These are phyloP conservation scores for Peltaster fructicola DNA, from an alignment of 2,329 filamentous ascomycete genomes.

Conservation along the genomic window DNA sequence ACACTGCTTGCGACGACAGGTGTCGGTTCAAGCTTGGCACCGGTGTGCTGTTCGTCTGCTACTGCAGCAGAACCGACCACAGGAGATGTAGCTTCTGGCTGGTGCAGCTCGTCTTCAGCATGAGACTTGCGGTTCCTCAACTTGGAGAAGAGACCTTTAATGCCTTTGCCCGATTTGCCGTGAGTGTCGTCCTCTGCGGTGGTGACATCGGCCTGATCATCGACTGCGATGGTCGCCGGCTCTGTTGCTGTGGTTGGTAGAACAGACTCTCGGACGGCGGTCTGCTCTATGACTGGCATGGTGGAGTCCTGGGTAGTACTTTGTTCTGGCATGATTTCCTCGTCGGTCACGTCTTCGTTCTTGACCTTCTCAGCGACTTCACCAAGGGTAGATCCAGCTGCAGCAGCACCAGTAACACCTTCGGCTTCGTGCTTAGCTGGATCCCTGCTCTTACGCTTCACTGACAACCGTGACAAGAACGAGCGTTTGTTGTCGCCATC, in stretches of 20 bases:
- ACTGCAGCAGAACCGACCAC: too few relatives aligned
- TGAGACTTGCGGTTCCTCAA: constrained; percentile 7
- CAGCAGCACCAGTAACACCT: constrained; percentile 4
- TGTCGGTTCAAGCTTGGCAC: too few relatives aligned
- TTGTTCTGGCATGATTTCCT: too few relatives aligned
- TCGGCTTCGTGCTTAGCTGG: constrained; percentile 11
- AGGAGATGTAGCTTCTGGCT: too few relatives aligned
- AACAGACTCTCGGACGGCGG: too few relatives aligned
- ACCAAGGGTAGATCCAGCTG: not conserved
- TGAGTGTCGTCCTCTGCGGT: not conserved
- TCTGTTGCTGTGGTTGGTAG: too few relatives aligned
- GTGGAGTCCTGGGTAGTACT: too few relatives aligned
- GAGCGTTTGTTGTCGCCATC: constrained; percentile 21
- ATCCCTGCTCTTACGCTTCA: constrained; percentile 11
- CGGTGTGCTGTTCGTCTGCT: too few relatives aligned
- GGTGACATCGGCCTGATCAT: not conserved
- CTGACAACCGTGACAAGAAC: constrained; percentile 3
- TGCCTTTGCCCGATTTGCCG: constrained; percentile 10
- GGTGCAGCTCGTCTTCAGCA: too few relatives aligned
- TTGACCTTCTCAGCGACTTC: constrained; percentile 3
- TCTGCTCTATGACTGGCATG: too few relatives aligned
- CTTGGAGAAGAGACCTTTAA: constrained; percentile 15
- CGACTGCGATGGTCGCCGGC: too few relatives aligned
- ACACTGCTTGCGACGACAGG: too few relatives aligned
- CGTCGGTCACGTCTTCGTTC: constrained; percentile 1